phyloP scores from a whole-genome alignment of 163 green algal genomes.

The Chlorella variabilis region DNA sequence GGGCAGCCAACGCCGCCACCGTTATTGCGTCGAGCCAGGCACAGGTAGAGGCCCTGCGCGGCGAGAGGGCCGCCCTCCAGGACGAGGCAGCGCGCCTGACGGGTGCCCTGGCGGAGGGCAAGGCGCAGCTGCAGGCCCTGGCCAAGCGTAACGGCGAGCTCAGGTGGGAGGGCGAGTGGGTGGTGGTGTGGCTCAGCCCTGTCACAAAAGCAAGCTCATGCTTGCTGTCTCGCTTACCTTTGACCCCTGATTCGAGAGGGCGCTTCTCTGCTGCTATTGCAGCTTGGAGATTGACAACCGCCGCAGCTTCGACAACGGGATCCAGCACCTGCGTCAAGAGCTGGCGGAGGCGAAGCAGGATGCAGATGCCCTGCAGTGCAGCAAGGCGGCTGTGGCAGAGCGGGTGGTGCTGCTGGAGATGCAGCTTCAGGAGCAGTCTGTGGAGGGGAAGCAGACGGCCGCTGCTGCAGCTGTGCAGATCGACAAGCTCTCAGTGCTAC shows the following conservation, averaged over 20 bases:
- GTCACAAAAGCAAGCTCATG: no score
- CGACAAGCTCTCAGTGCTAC: background rate
- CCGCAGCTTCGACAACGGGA: no score
- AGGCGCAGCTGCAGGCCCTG: slow-evolving; percentile 14
- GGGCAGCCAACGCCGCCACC: background rate
- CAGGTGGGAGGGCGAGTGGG: background rate
- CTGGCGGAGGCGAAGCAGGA: background rate
- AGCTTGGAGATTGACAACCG: slow-evolving; percentile 4
- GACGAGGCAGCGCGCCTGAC: slow-evolving; percentile 2
- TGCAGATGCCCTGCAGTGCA: background rate
- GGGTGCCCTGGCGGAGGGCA: background rate
- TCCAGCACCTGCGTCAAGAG: no score
- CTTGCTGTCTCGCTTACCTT: background rate
- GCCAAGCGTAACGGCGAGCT: slow-evolving; percentile 10
- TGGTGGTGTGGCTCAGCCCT: no score
- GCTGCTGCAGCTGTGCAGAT: background rate
- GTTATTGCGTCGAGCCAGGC: background rate
- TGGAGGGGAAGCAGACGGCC: background rate
- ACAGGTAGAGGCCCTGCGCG: background rate
- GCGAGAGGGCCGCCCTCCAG: background rate
- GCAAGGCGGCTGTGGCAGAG: background rate
- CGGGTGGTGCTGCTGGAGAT: background rate
- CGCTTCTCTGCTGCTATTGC: no score
- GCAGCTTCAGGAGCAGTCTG: background rate
- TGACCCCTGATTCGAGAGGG: no score